Base-by-base conservation (phyloP, 176 grass and related monocot species). In the Rhipidocladum racemiflorum region DNA sequence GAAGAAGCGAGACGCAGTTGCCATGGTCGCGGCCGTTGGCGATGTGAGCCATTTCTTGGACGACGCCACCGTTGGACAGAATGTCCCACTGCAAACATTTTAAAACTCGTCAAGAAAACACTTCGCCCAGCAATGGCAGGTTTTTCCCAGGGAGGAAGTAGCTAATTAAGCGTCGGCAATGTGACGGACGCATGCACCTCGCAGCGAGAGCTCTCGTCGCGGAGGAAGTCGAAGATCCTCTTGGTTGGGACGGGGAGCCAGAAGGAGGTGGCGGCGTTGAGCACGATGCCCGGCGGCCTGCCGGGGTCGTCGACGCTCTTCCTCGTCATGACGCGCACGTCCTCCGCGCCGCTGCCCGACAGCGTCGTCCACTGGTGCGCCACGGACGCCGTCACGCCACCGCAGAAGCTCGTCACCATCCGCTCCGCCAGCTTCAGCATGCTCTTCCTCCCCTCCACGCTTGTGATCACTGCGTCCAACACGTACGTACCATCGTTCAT, bases 11-110 rank as follows among this genome's bases (percentile, higher is more conserved):
- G 57, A 97, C 92, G 7, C 81, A 93, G 79, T 97, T 97, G 40
- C 92, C 95, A 27, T 97, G 95, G 79, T 97, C 95, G 14, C 84
- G 90, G 51, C 95, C 95, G 27, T 97, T 97, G 28, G 95, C 92
- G n/a, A 97, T 91, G 60, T 97, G 95, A 46, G 95, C 95, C 90
- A 94, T 97, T 78, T 97, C 95, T 72, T 94, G 95, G 68, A 97
- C 95, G 12, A 83, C 69, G 4, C 95, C 95, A 15, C 95, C 92
- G 27, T 94, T 97, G 13, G 92, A 97, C 30, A 97, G 95, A 40
- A 94, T 94, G 70, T 97, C 92, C 95, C 92, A 97, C 95, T 97
- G 86, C 74, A 60, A 24, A 24, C 18, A 24, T 32, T 32, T 24
- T 8, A 88, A 16, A 61, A 25, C 21, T 36, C 14, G n/a, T 9